phyloP scores from a whole-genome alignment of 306 rosid species.

The Styphnolobium japonicum region DNA sequence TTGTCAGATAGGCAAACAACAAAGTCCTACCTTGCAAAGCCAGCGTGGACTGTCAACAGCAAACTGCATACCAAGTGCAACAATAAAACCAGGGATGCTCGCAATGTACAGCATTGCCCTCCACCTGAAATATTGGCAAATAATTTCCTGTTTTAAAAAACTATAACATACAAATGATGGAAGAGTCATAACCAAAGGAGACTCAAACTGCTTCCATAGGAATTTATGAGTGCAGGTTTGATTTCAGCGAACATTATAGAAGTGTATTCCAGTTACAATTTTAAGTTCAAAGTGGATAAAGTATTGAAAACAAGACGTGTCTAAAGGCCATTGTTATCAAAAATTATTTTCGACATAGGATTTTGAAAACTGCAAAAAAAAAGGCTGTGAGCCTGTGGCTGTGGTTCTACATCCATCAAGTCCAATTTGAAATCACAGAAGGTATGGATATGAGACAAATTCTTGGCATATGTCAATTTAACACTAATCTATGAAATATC shows the following conservation, averaged over 20 bases:
- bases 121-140: conserved; percentile 68
- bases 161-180: background rate
- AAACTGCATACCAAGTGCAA: conserved; percentile 83
- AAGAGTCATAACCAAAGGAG: background rate
- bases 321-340: background rate
- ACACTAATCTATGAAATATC: background rate
- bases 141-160: background rate
- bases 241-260: background rate
- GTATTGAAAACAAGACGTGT: background rate
- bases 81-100: conserved; percentile 69
- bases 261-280: background rate
- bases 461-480: background rate
- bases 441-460: background rate
- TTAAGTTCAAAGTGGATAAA: background rate
- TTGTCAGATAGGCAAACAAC: background rate
- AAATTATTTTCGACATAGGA: background rate
- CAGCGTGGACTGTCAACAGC: conserved; percentile 95
- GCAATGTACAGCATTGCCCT: conserved; percentile 83
- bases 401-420: background rate
- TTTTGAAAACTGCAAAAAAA: background rate
- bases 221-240: background rate
- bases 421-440: background rate
- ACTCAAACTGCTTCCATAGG: background rate
- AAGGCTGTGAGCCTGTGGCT: background rate
- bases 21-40: conserved; percentile 75